Conservation (phyloP, 2,329 filamentous ascomycete species). For the Chaetoscypha palmicola region DNA sequence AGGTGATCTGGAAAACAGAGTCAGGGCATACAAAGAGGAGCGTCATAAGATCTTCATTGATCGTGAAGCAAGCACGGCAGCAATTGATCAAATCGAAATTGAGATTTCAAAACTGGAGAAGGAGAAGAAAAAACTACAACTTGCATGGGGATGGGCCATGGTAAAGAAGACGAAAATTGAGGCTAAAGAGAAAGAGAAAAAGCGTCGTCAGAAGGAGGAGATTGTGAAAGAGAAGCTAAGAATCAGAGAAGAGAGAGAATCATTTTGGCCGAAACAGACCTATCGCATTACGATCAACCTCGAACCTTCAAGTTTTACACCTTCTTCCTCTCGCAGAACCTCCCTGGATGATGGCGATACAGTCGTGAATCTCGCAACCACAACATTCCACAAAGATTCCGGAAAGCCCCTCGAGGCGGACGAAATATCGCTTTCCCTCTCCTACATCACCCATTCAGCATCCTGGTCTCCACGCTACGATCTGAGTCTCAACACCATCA, state of each 20-base stretch:
- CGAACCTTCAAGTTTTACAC: slow-evolving; percentile 39
- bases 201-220: slow-evolving; percentile 33
- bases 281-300: slow-evolving; percentile 46
- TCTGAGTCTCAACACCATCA: slow-evolving; percentile 35
- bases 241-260: slow-evolving; percentile 37
- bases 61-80: slow-evolving; percentile 31
- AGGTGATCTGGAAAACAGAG: slow-evolving; percentile 20
- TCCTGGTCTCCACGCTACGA: slow-evolving; percentile 44
- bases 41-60: slow-evolving; percentile 34
- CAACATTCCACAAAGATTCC: slow-evolving; percentile 19
- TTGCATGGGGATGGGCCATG: slow-evolving; percentile 27
- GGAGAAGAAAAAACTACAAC: slow-evolving; percentile 28
- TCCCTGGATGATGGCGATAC: slow-evolving; percentile 33
- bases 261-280: slow-evolving; percentile 44
- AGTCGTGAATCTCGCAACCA: slow-evolving; percentile 21
- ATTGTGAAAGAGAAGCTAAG: slow-evolving; percentile 37
- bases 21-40: slow-evolving; percentile 24
- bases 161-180: slow-evolving; percentile 34
- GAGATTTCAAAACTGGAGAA: slow-evolving; percentile 31
- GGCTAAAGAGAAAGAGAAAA: slow-evolving; percentile 32
- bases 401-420: slow-evolving; percentile 14
- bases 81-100: slow-evolving; percentile 31
- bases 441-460: slow-evolving; percentile 32
- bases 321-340: slow-evolving; percentile 41
- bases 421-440: slow-evolving; percentile 27